These are phyloP conservation scores for Xylaria acuta DNA, from an alignment of 495 filamentous ascomycete genomes.

Conservation along the genomic window DNA sequence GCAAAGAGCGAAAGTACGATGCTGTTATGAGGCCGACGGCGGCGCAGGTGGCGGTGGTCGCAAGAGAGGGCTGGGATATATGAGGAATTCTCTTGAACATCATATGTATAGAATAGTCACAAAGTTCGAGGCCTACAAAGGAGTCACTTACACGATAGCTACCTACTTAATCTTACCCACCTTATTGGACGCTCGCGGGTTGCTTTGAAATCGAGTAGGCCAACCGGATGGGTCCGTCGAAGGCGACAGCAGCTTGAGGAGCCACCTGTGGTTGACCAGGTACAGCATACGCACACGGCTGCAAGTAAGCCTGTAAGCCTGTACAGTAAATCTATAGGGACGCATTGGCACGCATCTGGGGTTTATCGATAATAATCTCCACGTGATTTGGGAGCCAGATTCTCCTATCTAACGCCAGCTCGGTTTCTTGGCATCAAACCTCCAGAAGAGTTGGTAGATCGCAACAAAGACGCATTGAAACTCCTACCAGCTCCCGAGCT, in stretches of 20 bases:
- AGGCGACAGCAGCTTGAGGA: conserved; percentile 14
- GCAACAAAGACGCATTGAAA: neutral
- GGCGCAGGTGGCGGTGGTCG: conserved; percentile 28
- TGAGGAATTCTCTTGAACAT: conserved; percentile 35
- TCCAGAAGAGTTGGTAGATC: neutral
- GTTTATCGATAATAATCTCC: conserved; percentile 22
- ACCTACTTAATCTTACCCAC: conserved; percentile 24
- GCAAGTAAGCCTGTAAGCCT: no score
- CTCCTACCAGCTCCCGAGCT: neutral
- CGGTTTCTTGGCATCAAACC: conserved; percentile 21
- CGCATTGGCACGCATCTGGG: no score
- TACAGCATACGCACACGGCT: neutral
- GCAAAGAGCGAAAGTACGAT: conserved; percentile 28
- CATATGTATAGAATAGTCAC: conserved; percentile 13
- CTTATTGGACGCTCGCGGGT: conserved; percentile 30
- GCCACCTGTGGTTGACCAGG: no score
- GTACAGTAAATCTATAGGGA: no score
- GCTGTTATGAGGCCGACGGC: conserved; percentile 31
- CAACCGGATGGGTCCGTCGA: conserved; percentile 25
- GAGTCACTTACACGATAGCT: conserved; percentile 40
- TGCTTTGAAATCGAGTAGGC: conserved; percentile 52
- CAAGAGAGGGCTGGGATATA: conserved; percentile 32
- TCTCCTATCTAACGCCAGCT: neutral
- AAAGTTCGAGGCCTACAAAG: conserved; percentile 28
- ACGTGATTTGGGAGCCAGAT: conserved; percentile 23